Conservation (phyloP, 2,329 filamentous ascomycete genomes). For the Aureobasidium lini region DNA sequence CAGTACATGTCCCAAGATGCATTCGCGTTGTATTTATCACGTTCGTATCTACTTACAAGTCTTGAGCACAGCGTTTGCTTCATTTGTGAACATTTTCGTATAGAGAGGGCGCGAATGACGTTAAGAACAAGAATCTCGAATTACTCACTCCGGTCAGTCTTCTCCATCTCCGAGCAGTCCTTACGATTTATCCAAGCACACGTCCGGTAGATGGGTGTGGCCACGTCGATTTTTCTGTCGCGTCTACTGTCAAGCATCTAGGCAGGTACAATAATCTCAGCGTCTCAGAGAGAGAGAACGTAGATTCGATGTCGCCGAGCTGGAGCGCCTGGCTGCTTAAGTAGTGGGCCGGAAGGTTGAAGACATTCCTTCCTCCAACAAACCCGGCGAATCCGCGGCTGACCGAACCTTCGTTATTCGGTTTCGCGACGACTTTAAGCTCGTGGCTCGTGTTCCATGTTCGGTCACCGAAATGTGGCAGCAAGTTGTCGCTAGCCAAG, state of each 20-base stretch:
- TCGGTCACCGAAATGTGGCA: constrained; percentile 13
- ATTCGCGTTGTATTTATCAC: too few relatives aligned
- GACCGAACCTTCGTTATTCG: background rate
- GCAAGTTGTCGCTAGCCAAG: constrained; percentile 21
- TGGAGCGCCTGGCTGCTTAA: constrained; percentile 22
- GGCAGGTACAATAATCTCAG: too few relatives aligned
- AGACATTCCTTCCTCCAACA: constrained; percentile 25
- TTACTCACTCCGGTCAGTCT: too few relatives aligned
- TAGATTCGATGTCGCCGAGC: too few relatives aligned
- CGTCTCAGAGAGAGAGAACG: too few relatives aligned
- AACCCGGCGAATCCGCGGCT: constrained; percentile 12
- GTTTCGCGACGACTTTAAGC: background rate
- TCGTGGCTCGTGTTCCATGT: constrained; percentile 23
- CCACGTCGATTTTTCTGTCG: background rate
- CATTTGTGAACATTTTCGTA: too few relatives aligned
- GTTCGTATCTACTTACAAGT: too few relatives aligned
- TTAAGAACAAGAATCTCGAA: too few relatives aligned
- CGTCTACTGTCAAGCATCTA: too few relatives aligned
- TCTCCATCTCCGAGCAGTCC: background rate
- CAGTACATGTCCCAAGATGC: too few relatives aligned
- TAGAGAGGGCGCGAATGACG: too few relatives aligned
- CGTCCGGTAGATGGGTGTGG: constrained; percentile 8
- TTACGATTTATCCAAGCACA: background rate
- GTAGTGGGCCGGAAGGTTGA: constrained; percentile 18
- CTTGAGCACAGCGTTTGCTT: too few relatives aligned